These are phyloP conservation scores for Chaetomium strumarium DNA, from an alignment of 2,329 filamentous ascomycete species.

Conservation along the genomic window DNA sequence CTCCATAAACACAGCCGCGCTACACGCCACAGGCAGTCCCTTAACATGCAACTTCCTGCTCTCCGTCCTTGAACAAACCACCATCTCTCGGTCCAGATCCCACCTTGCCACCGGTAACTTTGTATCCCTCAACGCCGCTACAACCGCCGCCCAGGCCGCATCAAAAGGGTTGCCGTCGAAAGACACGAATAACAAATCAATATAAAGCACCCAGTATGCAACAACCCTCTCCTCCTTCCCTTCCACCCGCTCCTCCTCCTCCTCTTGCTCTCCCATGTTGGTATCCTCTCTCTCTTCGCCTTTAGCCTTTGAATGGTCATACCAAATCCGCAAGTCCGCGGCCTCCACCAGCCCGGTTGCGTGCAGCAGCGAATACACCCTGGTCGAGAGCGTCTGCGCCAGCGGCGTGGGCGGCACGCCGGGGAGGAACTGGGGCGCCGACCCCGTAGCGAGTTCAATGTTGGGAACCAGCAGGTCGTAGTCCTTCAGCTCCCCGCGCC, in stretches of 20 bases:
- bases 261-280: slow-evolving; percentile 22
- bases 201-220: slow-evolving; percentile 92
- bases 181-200: slow-evolving; percentile 91
- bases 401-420: slow-evolving; percentile 73
- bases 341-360: slow-evolving; percentile 60
- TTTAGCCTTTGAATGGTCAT: slow-evolving; percentile 41
- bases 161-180: slow-evolving; percentile 91
- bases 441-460: slow-evolving; percentile 85
- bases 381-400: slow-evolving; percentile 79
- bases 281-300: slow-evolving; percentile 29
- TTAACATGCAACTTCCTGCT: slow-evolving; percentile 53
- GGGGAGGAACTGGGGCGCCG: slow-evolving; percentile 77
- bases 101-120: slow-evolving; percentile 73
- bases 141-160: slow-evolving; percentile 76
- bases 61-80: slow-evolving; percentile 64
- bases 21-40: slow-evolving; percentile 68
- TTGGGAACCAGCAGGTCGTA: slow-evolving; percentile 84
- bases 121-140: slow-evolving; percentile 75
- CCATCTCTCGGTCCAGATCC: slow-evolving; percentile 72
- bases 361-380: slow-evolving; percentile 71
- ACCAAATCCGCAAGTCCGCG: slow-evolving; percentile 67
- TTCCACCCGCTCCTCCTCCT: slow-evolving; percentile 24
- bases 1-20: slow-evolving; percentile 71
- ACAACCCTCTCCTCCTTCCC: slow-evolving; percentile 49
- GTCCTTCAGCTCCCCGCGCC: slow-evolving; percentile 44